These are phyloP conservation scores for Sugiyamaella xylanicola DNA, from an alignment of 1,139 yeast species.

Conservation along the genomic window DNA sequence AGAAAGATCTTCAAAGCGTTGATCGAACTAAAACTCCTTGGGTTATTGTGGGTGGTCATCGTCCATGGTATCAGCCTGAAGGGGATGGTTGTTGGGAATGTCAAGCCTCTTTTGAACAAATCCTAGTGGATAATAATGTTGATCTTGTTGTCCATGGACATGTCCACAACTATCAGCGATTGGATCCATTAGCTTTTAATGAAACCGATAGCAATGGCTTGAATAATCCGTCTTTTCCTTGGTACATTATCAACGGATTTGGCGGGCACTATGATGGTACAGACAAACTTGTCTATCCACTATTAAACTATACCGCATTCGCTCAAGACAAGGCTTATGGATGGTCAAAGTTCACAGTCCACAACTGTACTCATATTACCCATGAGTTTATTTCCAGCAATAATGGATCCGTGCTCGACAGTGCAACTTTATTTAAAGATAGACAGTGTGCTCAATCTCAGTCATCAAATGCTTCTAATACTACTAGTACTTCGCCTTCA, in stretches of 20 bases:
- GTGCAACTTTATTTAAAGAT: slow-evolving; percentile 34
- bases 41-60: slow-evolving; percentile 43
- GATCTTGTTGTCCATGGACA: slow-evolving; percentile 39
- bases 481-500: slow-evolving; percentile 1
- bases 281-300: slow-evolving; percentile 23
- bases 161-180: slow-evolving; percentile 38
- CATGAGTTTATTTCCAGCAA: slow-evolving; percentile 43
- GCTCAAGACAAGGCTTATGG: slow-evolving; percentile 34
- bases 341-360: slow-evolving; percentile 50
- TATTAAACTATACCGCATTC: slow-evolving; percentile 18
- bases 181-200: slow-evolving; percentile 31
- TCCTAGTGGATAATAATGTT: slow-evolving; percentile 36
- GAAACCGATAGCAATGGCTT: slow-evolving; percentile 35
- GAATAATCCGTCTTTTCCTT: slow-evolving; percentile 36
- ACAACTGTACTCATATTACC: slow-evolving; percentile 51
- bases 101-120: slow-evolving; percentile 31
- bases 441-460: slow-evolving; percentile 11
- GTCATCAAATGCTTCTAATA: slow-evolving; percentile 3
- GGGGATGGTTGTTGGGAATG: slow-evolving; percentile 33
- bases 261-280: slow-evolving; percentile 40
- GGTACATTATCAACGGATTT: slow-evolving; percentile 38
- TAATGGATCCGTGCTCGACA: slow-evolving; percentile 48
- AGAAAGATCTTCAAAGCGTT: slow-evolving; percentile 47
- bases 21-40: slow-evolving; percentile 40
- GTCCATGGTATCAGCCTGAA: slow-evolving; percentile 42